phyloP scores from a whole-genome alignment of 345 rosid genomes.

The Arabidopsis suecica region DNA sequence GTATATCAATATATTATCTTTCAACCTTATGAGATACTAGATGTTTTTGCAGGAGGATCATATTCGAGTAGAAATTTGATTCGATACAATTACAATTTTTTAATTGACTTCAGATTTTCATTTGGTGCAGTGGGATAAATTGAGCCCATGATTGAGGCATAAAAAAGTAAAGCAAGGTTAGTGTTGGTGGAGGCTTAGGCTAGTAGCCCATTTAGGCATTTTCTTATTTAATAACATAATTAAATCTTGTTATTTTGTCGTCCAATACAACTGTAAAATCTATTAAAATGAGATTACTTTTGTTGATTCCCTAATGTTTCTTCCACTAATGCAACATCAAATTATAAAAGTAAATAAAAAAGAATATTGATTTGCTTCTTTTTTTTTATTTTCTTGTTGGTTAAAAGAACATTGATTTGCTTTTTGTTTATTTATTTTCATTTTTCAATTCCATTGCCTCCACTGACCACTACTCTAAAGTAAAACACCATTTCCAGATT shows the following conservation, averaged over 20 bases:
- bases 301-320: conserved; percentile 35
- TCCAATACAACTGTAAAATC: conserved; percentile 33
- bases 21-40: neutral
- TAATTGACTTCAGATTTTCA: conserved; percentile 17
- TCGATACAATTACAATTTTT: conserved; percentile 23
- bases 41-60: conserved; percentile 34
- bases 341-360: conserved; percentile 6
- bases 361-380: conserved; percentile 3
- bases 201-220: conserved; percentile 37
- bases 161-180: conserved; percentile 32
- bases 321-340: conserved; percentile 41
- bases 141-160: conserved; percentile 41
- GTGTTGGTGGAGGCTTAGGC: conserved; percentile 44
- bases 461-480: conserved; percentile 35
- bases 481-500: conserved; percentile 28
- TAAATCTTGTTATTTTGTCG: conserved; percentile 35
- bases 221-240: conserved; percentile 19
- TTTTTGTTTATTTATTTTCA: conserved; percentile 21
- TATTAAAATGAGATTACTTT: conserved; percentile 27
- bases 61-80: conserved; percentile 37
- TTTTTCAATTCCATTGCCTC: conserved; percentile 17
- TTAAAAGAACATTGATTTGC: conserved; percentile 26
- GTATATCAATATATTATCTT: conserved; percentile 22
- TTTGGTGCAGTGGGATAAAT: conserved; percentile 15
- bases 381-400: neutral